Percentiles rank a stretch among this genome's conserved stretches.
Evolutionary conservation across 805 yeast species (phyloP).

Genomic region (Candida namnaoensis): DNA sequence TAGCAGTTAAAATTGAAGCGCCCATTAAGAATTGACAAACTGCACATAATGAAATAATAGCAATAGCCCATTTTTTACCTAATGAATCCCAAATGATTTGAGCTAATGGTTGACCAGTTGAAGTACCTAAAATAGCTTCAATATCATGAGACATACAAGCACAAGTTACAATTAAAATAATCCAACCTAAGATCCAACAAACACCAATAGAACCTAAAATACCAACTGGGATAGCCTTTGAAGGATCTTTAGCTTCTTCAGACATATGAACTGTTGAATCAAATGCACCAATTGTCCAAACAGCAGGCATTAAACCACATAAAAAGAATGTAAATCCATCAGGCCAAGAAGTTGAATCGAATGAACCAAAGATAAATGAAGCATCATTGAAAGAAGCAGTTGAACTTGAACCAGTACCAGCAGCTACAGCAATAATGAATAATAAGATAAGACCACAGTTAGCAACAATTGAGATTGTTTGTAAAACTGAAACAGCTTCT

Average conservation of each 20-base stretch:
- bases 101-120: slow-evolving; percentile 53
- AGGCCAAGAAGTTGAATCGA: slow-evolving; percentile 48
- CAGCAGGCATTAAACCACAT: slow-evolving; percentile 48
- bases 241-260: slow-evolving; percentile 57
- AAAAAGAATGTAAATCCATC: slow-evolving; percentile 48
- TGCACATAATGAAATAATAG: slow-evolving; percentile 48
- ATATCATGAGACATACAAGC: slow-evolving; percentile 43
- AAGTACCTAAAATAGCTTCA: slow-evolving; percentile 27
- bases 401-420: slow-evolving; percentile 33
- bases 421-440: slow-evolving; percentile 50
- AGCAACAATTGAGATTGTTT: slow-evolving; percentile 43
- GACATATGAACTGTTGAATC: slow-evolving; percentile 64
- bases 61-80: slow-evolving; percentile 57
- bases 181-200: slow-evolving; percentile 49
- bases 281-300: slow-evolving; percentile 69
- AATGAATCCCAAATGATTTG: slow-evolving; percentile 51
- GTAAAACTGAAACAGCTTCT: slow-evolving; percentile 42
- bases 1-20: slow-evolving; percentile 45
- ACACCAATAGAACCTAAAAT: slow-evolving; percentile 45
- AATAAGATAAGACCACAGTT: slow-evolving; percentile 41
- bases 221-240: slow-evolving; percentile 47
- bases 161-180: slow-evolving; percentile 39
- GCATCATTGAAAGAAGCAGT: slow-evolving; percentile 33
- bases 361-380: slow-evolving; percentile 43
- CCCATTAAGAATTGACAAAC: slow-evolving; percentile 58